phyloP scores from a whole-genome alignment of 2,329 filamentous ascomycete species.

The Coniochaeta sp. region DNA sequence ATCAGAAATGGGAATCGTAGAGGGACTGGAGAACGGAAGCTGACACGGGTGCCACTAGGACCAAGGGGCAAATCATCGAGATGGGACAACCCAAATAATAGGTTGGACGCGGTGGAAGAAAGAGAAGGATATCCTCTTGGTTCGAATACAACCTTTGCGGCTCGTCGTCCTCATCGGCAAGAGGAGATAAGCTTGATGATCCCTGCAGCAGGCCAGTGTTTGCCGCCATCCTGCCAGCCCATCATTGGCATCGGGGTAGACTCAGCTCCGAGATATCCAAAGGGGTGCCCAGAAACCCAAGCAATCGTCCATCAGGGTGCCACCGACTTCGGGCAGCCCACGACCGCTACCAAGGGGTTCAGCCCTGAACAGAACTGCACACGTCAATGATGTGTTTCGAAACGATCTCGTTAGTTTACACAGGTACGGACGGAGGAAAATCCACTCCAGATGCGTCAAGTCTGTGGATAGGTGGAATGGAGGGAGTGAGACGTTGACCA shows the following conservation, averaged over 20 bases:
- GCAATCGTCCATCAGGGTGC: too few relatives aligned
- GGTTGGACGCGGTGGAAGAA: background rate
- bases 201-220: background rate
- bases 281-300: background rate
- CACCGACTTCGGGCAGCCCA: too few relatives aligned
- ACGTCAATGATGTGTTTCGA: too few relatives aligned
- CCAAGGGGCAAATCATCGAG: background rate
- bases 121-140: background rate
- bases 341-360: too few relatives aligned
- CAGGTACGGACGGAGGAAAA: background rate
- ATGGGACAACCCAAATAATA: background rate
- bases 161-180: background rate
- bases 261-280: background rate
- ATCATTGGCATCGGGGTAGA: background rate
- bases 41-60: too few relatives aligned
- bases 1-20: background rate
- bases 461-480: background rate
- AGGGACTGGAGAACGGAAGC: background rate
- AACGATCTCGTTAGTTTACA: background rate
- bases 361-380: too few relatives aligned
- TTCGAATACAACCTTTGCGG: background rate
- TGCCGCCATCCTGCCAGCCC: background rate
- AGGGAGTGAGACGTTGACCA: background rate
- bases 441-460: background rate
- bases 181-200: background rate